A percentile compares a stretch with the other conserved stretches of the same genome.
phyloP scores from a whole-genome alignment of 1,284 basidiomycete genomes.

The Testicularia cyperi region DNA sequence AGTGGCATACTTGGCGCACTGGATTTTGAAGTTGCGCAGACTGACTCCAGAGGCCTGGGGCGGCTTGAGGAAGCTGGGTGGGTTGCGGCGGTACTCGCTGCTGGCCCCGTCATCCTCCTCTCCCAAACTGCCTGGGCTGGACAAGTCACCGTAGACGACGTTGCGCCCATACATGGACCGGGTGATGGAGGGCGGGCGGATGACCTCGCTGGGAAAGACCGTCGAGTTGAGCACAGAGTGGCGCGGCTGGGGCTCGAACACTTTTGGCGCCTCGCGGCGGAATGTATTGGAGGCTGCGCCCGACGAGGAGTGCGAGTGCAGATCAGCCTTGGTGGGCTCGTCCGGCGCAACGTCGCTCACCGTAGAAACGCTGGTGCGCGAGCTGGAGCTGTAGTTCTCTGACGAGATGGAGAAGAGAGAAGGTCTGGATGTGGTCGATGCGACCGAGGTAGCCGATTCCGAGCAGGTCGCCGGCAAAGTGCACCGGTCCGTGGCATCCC shows the following conservation, averaged over 20 bases:
- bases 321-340: background rate
- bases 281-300: slow-evolving; percentile 1
- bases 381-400: slow-evolving; percentile 23
- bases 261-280: background rate
- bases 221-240: slow-evolving; percentile 50
- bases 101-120: slow-evolving; percentile 7
- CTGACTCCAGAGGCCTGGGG: slow-evolving; percentile 47
- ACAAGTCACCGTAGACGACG: slow-evolving; percentile 10
- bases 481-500: background rate
- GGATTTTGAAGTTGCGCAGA: slow-evolving; percentile 53
- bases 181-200: slow-evolving; percentile 28
- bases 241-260: slow-evolving; percentile 35
- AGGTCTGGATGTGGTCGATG: slow-evolving; percentile 27
- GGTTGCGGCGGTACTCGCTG: slow-evolving; percentile 12
- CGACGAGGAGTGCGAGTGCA: background rate
- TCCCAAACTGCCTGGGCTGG: slow-evolving; percentile 8
- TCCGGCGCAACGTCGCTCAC: slow-evolving; percentile 25
- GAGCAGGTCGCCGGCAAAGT: background rate
- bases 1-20: slow-evolving; percentile 76
- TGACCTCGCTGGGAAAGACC: slow-evolving; percentile 40
- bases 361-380: slow-evolving; percentile 31
- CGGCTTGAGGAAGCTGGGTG: slow-evolving; percentile 30
- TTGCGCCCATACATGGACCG: slow-evolving; percentile 25
- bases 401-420: slow-evolving; percentile 40
- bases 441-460: slow-evolving; percentile 13